Base-by-base conservation (phyloP, 2,329 filamentous ascomycete genomes). In the Xylaria sp. region DNA sequence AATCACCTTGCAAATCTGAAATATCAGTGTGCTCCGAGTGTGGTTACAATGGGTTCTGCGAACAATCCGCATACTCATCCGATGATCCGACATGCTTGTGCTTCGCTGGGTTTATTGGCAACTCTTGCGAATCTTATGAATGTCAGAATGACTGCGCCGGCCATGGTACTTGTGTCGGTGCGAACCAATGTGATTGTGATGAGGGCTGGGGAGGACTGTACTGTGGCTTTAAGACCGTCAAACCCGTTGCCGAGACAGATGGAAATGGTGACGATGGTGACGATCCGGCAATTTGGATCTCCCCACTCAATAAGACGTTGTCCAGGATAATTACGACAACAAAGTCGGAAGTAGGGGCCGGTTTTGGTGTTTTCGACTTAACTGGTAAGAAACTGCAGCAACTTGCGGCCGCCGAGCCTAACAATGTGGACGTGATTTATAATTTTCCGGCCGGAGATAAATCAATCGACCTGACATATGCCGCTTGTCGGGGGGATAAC, bases 371-470 rank as follows among this genome's bases (percentile, higher is more conserved):
- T 0, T 87, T 84, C 39, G 82, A 86, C 62, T 73, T 87, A 1
- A 75, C 77, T 9, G 85, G 85, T 0, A 84, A 83, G 30, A 75
- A 83, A 2, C 65, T 86, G 0, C 84, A 86, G 71, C 78, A 79
- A 3, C 76, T 85, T 7, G 65, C 74, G 0, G 84, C 84, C 0
- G 80, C 78, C 1, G 78, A 87, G 62, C 85, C 85, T 0, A 86
- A 87, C 67, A 87, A 87, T 43, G 84, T 87, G 0, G 85, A 87
- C 59, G 79, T 87, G 30, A 85, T 87, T 48, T 86, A 86, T 61
- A 79, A 79, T 10, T 83, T 87, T 55, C 72, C 79, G 4, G 77
- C 80, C 0, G 84, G 83, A 0, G 74, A 80, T 18, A 78, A 81
- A 3, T 82, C 73, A 1, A 76, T 84, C 1, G 84, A 87, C 70